Evolutionary conservation across 768 basidiomycete genomes (phyloP), one percentile per base, ranked within the genome.

Genomic region (Cystofilobasidium bisporidii): DNA sequence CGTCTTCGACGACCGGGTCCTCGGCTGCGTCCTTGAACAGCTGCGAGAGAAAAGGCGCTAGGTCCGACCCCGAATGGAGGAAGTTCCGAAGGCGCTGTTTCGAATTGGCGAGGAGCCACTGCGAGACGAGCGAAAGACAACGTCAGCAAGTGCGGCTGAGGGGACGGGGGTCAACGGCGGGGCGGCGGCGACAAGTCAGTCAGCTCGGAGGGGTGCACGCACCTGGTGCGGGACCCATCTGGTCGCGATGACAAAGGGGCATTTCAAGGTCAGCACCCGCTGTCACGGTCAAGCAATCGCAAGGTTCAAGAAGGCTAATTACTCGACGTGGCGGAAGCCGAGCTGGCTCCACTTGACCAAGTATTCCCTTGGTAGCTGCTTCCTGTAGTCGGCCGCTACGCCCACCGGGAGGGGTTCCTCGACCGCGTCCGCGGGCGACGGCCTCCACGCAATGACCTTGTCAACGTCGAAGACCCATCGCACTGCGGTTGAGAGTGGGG

Each of bases 361-460:
- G 75, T 97, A 97, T 76, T 94, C 90, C 53, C 93, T 79, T n/a
- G 89, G 89, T 20, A 93, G 80, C 40, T 79, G 72, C 30, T 79
- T 75, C 75, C 86, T 91, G 75, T 80, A 80, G 70, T 84, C 77
- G 0, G 82, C 79, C 2, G 77, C 72, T 62, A 81, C 78, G 58
- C 79, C 79, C 10, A 71, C 60, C 10, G 78, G 73, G 33, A 72
- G 77, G 30, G 78, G 68, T 2, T 83, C 79, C 73, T 89, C 87
- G 11, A 81, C 75, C 22, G 84, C 87, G 69, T 82, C 81, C 0
- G 81, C 76, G 30, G 90, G 89, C 73, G 84, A 87, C 6, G 89
- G 87, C 33, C 91, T 82, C 93, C 93, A 96, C 1, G 91, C 93
- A 48, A 96, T 80, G 71, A 97, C 89, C 77, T 87, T 61, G n/a